phyloP scores from a whole-genome alignment of 352 stramenopile species.

The Globisporangium perplexum region DNA sequence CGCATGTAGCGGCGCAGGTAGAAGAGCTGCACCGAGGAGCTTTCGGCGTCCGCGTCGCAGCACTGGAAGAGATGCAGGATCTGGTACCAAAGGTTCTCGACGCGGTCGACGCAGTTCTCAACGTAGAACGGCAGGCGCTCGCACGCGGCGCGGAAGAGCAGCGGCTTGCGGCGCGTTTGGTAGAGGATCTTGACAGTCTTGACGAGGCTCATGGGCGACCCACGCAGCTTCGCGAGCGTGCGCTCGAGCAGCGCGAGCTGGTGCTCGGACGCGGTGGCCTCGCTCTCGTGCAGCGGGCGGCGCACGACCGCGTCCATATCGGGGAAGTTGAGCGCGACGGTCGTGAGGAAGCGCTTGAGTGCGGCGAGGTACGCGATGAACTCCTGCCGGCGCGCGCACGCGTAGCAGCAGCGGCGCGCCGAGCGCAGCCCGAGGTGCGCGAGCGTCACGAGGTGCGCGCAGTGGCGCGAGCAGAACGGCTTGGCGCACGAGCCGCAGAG shows the following conservation, averaged over 20 bases:
- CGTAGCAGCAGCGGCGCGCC: constrained; percentile 38
- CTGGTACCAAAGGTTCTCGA: constrained; percentile 80
- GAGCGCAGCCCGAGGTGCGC: constrained; percentile 30
- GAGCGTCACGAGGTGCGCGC: constrained; percentile 38
- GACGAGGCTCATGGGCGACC: constrained; percentile 63
- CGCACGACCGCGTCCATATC: constrained; percentile 26
- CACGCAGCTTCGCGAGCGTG: constrained; percentile 45
- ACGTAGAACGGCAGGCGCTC: constrained; percentile 69
- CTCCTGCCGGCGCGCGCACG: constrained; percentile 48
- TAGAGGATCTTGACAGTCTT: constrained; percentile 79
- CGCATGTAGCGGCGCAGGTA: constrained; percentile 63
- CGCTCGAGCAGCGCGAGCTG: constrained; percentile 22
- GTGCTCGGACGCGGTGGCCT: background rate
- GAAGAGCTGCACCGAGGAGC: constrained; percentile 48
- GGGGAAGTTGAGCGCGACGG: constrained; percentile 21
- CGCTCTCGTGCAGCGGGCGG: constrained; percentile 14
- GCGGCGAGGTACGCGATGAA: constrained; percentile 42
- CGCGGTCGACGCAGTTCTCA: constrained; percentile 64
- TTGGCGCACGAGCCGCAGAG: constrained; percentile 55
- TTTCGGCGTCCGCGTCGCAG: constrained; percentile 42
- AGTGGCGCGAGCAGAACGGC: constrained; percentile 61
- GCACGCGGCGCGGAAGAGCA: constrained; percentile 58
- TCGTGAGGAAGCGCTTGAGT: constrained; percentile 29
- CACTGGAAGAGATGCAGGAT: constrained; percentile 76
- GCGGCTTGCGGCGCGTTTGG: constrained; percentile 61